Evolutionary conservation across 345 rosid genomes (phyloP).

Genomic region (Gynandropsis gynandra): DNA sequence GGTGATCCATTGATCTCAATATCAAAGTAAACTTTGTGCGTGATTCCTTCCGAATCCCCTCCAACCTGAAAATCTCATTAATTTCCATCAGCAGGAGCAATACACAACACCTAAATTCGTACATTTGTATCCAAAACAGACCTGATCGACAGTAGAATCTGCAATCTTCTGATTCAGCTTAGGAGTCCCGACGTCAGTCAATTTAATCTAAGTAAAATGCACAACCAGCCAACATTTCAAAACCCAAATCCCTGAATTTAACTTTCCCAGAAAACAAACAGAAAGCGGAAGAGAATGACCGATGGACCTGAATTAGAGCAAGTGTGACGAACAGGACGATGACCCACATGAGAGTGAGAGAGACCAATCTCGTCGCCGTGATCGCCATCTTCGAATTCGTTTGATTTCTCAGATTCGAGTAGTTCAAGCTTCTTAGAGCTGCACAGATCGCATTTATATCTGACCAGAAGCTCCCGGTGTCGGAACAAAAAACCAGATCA

Average conservation of each 20-base stretch:
- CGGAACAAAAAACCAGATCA: not conserved
- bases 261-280: not conserved
- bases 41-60: conserved; percentile 52
- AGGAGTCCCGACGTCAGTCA: conserved; percentile 45
- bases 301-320: conserved; percentile 59
- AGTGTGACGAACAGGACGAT: conserved; percentile 55
- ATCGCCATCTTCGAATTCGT: conserved; percentile 40
- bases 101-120: not conserved
- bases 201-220: conserved; percentile 38
- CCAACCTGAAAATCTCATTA: conserved; percentile 30
- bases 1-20: conserved; percentile 79
- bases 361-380: conserved; percentile 38
- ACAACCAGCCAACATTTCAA: not conserved
- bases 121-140: conserved; percentile 6
- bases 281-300: not conserved
- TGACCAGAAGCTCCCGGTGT: not conserved
- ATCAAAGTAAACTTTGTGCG: conserved; percentile 86
- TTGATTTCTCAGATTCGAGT: not conserved
- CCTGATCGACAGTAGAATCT: conserved; percentile 29
- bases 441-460: conserved; percentile 7
- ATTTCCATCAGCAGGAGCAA: not conserved
- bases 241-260: conserved; percentile 7
- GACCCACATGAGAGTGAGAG: conserved; percentile 46
- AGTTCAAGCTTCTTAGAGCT: conserved; percentile 1
- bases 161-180: conserved; percentile 26